phyloP scores from a whole-genome alignment of 2,329 filamentous ascomycete genomes.

The Immersiporthe knoxdaviesiana region DNA sequence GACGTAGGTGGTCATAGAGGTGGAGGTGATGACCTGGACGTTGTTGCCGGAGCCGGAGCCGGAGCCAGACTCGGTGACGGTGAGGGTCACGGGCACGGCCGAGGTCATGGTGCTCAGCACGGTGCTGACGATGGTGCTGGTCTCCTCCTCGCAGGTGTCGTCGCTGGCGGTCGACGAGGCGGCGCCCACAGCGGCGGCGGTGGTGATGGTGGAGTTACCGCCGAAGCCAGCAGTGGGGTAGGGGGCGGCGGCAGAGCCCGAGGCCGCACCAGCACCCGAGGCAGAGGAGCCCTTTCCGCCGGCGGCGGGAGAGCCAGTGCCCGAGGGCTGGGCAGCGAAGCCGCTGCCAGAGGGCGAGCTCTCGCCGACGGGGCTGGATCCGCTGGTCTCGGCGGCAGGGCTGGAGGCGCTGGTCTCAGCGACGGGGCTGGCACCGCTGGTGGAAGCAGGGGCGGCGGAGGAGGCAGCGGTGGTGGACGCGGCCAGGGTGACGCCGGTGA shows the following conservation, averaged over 20 bases:
- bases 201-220: constrained; percentile 7
- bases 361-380: constrained; percentile 32
- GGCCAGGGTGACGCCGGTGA: constrained; percentile 45
- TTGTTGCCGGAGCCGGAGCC: constrained; percentile 21
- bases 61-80: constrained; percentile 30
- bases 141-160: constrained; percentile 28
- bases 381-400: constrained; percentile 29
- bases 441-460: constrained; percentile 35
- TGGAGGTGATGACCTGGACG: constrained; percentile 26
- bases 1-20: constrained; percentile 25
- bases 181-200: constrained; percentile 8
- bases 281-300: constrained; percentile 2
- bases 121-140: constrained; percentile 35
- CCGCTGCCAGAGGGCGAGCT: not conserved
- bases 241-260: not conserved
- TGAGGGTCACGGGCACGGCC: constrained; percentile 32
- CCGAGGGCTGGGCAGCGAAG: constrained; percentile 18
- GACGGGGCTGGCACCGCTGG: constrained; percentile 35
- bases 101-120: constrained; percentile 35
- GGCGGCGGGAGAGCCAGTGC: constrained; percentile 18
- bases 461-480: constrained; percentile 41
- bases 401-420: constrained; percentile 17
- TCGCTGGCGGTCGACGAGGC: constrained; percentile 15
- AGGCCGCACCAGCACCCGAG: not conserved
- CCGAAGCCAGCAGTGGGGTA: constrained; percentile 2